Evolutionary conservation across 192 early-diverging fungal species (phyloP).

Genomic region (Rhizoclosmatium globosum): DNA sequence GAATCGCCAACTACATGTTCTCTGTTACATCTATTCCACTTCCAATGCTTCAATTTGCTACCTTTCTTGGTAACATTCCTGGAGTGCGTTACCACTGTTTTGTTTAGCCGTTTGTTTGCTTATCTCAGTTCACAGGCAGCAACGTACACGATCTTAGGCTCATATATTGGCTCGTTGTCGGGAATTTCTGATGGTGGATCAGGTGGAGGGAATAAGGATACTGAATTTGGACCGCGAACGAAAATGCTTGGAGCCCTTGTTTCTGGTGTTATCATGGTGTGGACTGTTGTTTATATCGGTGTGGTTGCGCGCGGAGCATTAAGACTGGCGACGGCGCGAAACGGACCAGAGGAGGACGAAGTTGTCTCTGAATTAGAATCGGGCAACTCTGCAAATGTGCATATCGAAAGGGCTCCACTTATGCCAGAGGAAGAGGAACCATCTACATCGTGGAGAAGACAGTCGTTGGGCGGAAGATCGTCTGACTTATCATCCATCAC

Average conservation of each 20-base stretch:
- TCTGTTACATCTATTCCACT: slow-evolving; percentile 30
- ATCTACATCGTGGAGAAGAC: neutral
- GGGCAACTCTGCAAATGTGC: neutral
- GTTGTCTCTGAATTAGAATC: neutral
- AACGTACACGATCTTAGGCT: slow-evolving; percentile 37
- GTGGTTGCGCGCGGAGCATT: slow-evolving; percentile 38
- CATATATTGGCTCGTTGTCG: slow-evolving; percentile 33
- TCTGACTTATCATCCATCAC: neutral
- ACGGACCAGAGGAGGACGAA: neutral
- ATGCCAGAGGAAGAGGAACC: neutral
- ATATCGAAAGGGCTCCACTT: neutral
- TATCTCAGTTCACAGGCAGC: neutral
- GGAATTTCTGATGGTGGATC: slow-evolving; percentile 25
- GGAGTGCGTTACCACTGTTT: neutral
- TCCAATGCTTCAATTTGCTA: slow-evolving; percentile 18
- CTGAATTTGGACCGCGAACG: neutral
- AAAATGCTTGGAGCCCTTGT: slow-evolving; percentile 19
- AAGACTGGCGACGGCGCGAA: slow-evolving; percentile 22
- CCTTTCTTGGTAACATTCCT: slow-evolving; percentile 34
- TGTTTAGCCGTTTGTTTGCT: neutral
- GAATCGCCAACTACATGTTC: slow-evolving; percentile 40
- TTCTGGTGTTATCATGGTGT: slow-evolving; percentile 19
- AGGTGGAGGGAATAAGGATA: neutral
- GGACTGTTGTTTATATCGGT: slow-evolving; percentile 44
- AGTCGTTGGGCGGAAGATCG: neutral